These are phyloP conservation scores for Polygonum aviculare DNA, from an alignment of 148 eudicot genomes.

Conservation along the genomic window DNA sequence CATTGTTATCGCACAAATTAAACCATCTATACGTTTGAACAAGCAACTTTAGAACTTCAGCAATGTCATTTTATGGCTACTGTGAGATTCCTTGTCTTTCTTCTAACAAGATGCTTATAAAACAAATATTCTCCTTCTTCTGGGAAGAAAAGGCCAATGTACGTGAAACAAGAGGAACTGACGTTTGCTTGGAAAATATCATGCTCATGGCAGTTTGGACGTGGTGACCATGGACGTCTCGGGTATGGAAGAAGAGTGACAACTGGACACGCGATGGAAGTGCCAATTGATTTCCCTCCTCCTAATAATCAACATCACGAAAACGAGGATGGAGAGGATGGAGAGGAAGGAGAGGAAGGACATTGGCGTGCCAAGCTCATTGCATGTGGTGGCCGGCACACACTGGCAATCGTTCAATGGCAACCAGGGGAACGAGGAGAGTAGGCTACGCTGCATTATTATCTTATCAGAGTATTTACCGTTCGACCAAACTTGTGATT, in stretches of 20 bases:
- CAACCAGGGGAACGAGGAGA: constrained; percentile 19
- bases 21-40: background rate
- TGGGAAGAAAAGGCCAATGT: background rate
- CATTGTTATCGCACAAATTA: background rate
- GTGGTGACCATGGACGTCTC: constrained; percentile 99
- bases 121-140: background rate
- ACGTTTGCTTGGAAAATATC: background rate
- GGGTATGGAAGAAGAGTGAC: constrained; percentile 81
- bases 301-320: constrained; percentile 16
- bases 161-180: background rate
- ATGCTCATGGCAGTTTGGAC: constrained; percentile 40
- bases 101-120: background rate
- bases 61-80: background rate
- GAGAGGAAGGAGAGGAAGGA: constrained; percentile 25
- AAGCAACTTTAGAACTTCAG: background rate
- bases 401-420: constrained; percentile 74
- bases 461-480: background rate
- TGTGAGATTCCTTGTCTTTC: background rate
- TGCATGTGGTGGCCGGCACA: constrained; percentile 97
- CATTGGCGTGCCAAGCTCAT: constrained; percentile 73
- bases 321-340: constrained; percentile 18
- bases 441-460: background rate
- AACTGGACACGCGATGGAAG: constrained; percentile 86
- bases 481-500: background rate
- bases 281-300: constrained; percentile 66